These are phyloP conservation scores for Lepiota subincarnata DNA, from an alignment of 768 basidiomycete species.

Conservation along the genomic window DNA sequence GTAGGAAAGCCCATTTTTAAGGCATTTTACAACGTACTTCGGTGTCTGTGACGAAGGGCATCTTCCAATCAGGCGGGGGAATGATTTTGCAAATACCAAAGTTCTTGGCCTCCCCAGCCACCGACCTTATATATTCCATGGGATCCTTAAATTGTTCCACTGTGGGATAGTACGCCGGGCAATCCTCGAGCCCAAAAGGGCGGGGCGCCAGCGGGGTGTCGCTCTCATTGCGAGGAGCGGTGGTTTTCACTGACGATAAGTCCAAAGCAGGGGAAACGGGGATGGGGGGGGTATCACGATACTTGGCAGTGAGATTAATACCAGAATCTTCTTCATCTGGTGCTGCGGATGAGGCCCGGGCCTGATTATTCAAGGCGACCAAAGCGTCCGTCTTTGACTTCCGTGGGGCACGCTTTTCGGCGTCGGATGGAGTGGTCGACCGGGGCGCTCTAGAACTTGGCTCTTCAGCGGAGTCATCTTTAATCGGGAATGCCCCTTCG, in stretches of 20 bases:
- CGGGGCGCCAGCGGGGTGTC: slow-evolving; percentile 44
- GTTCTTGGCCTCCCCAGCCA: slow-evolving; percentile 62
- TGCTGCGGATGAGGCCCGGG: slow-evolving; percentile 49
- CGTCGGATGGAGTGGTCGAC: slow-evolving; percentile 36
- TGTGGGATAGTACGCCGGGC: slow-evolving; percentile 85
- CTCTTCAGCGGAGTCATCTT: slow-evolving; percentile 38
- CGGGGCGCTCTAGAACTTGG: slow-evolving; percentile 32
- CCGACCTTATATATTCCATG: slow-evolving; percentile 86
- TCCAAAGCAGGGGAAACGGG: slow-evolving; percentile 61
- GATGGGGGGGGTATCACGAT: slow-evolving; percentile 53
- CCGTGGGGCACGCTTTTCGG: slow-evolving; percentile 67
- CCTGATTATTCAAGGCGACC: slow-evolving; percentile 69
- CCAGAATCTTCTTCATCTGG: slow-evolving; percentile 49
- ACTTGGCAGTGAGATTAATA: slow-evolving; percentile 45
- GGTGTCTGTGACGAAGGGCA: slow-evolving; percentile 93
- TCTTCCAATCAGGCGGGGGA: slow-evolving; percentile 90
- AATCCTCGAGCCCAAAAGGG: slow-evolving; percentile 84
- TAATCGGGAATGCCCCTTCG: slow-evolving; percentile 67
- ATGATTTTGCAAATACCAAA: slow-evolving; percentile 96
- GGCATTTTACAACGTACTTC: slow-evolving; percentile 55
- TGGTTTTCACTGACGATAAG: slow-evolving; percentile 67
- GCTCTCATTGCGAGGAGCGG: slow-evolving; percentile 41
- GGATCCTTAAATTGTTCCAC: slow-evolving; percentile 92
- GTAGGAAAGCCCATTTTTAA: slow-evolving; percentile 14
- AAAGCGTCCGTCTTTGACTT: slow-evolving; percentile 90